phyloP scores from a whole-genome alignment of 176 grass and related monocot species.

The Hordeum marinum region DNA sequence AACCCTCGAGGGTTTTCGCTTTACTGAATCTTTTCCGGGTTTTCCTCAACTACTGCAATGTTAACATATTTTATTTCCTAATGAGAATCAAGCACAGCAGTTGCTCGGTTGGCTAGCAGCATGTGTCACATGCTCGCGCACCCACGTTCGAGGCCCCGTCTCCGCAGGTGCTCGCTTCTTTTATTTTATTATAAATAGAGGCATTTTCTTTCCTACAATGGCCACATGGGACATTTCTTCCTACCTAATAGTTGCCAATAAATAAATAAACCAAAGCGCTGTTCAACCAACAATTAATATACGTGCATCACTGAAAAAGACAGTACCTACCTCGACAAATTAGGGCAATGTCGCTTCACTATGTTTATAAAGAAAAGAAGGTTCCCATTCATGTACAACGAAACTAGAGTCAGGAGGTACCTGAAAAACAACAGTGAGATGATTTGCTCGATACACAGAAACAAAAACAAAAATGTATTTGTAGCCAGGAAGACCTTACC shows the following conservation, averaged over 20 bases:
- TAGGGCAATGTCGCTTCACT: background rate
- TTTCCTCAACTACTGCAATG: background rate
- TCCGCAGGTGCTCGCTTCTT: background rate
- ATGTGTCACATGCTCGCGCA: background rate
- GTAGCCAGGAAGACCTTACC: slow-evolving; percentile 25
- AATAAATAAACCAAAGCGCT: background rate
- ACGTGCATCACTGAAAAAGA: background rate
- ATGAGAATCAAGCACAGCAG: background rate
- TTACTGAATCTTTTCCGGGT: too few species aligned
- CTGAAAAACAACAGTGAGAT: slow-evolving; percentile 5
- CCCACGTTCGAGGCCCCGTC: background rate
- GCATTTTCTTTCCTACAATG: background rate
- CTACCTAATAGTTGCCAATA: background rate
- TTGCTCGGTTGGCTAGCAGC: background rate
- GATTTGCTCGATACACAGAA: background rate
- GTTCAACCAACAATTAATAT: background rate
- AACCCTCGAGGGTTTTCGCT: background rate
- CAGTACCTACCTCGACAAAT: slow-evolving; percentile 18
- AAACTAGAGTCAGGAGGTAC: slow-evolving; percentile 22
- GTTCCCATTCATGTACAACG: slow-evolving; percentile 1
- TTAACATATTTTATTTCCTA: background rate
- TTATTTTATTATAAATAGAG: background rate
- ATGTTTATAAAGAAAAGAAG: slow-evolving; percentile 1
- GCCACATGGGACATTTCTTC: background rate
- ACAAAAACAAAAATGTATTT: background rate